Evolutionary conservation across 305 asterid species (phyloP).

Genomic region (Solanum chacoense): DNA sequence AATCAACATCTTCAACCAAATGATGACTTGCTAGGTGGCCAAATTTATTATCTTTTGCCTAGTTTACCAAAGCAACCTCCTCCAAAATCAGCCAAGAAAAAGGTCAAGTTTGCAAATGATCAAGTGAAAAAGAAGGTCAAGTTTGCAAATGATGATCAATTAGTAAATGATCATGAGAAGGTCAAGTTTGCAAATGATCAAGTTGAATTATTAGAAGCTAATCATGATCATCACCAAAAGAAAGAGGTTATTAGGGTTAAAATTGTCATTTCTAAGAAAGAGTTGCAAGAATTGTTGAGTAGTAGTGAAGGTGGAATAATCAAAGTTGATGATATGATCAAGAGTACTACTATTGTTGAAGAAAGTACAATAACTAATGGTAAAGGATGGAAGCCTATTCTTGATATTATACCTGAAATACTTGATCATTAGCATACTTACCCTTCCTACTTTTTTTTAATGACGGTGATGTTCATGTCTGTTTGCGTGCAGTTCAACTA

Average conservation of each 20-base stretch:
- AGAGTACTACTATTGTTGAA: not conserved
- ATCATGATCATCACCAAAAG: not conserved
- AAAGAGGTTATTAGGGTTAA: slow-evolving; percentile 14
- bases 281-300: slow-evolving; percentile 3
- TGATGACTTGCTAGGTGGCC: slow-evolving; percentile 40
- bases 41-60: slow-evolving; percentile 49
- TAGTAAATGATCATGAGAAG: not conserved
- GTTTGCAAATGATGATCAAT: not conserved
- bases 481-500: not conserved
- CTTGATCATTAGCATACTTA: not conserved
- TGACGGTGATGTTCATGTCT: not conserved
- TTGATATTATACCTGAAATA: slow-evolving; percentile 1
- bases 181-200: slow-evolving; percentile 2
- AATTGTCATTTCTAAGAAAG: slow-evolving; percentile 6
- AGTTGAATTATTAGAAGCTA: slow-evolving; percentile 2
- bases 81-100: not conserved
- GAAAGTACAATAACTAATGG: not conserved
- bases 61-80: slow-evolving; percentile 14
- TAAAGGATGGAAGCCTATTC: slow-evolving; percentile 8
- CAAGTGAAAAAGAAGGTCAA: not conserved
- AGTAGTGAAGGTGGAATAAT: not conserved
- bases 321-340: not conserved
- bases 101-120: slow-evolving; percentile 2
- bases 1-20: slow-evolving; percentile 35
- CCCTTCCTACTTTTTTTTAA: too few species aligned